phyloP scores from a whole-genome alignment of 225 moss, liverwort and hornwort genomes.

The Straminergon stramineum region DNA sequence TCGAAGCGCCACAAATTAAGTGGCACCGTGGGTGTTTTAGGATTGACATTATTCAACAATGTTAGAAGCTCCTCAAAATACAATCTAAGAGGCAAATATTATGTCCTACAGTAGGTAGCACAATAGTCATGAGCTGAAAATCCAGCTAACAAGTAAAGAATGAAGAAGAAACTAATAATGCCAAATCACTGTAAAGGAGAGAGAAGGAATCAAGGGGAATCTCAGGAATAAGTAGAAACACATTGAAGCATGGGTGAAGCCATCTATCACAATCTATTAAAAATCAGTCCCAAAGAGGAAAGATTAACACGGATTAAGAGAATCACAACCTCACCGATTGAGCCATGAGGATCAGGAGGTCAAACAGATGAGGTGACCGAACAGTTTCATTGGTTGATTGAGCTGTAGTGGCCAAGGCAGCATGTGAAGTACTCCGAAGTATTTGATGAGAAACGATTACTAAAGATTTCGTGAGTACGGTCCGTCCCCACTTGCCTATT shows the following conservation, averaged over 20 bases:
- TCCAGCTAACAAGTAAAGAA: neutral
- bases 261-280: neutral
- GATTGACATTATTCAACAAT: neutral
- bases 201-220: neutral
- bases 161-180: neutral
- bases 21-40: rapidly evolving
- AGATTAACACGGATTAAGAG: too few species aligned
- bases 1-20: neutral
- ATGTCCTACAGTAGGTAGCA: neutral
- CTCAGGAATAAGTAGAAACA: neutral
- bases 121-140: neutral
- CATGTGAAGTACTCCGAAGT: neutral
- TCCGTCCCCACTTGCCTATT: neutral
- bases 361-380: neutral
- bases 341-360: neutral
- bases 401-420: neutral
- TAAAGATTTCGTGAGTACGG: neutral
- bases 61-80: neutral
- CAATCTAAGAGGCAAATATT: neutral
- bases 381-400: neutral
- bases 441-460: neutral
- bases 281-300: neutral
- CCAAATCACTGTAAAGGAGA: neutral
- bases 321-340: neutral
- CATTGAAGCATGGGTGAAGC: neutral